Percentiles rank a stretch among this genome's conserved stretches.
Evolutionary conservation across 2,329 filamentous ascomycete genomes (phyloP).

Genomic region (Fusarium sp.): DNA sequence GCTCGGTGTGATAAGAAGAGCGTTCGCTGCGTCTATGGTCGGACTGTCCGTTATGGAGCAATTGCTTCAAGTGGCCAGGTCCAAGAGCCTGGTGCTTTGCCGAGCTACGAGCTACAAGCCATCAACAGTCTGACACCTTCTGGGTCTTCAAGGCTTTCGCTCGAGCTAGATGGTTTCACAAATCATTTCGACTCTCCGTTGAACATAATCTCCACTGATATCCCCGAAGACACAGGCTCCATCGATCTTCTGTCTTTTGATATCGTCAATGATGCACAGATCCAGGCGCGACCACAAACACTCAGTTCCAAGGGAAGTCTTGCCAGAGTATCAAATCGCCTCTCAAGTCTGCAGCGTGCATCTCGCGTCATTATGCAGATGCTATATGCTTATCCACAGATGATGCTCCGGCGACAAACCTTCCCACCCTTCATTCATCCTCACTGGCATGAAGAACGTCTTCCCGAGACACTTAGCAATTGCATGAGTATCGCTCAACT

Average conservation of each 20-base stretch:
- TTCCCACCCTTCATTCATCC: conserved; percentile 52
- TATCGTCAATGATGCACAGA: not conserved
- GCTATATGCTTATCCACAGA: conserved; percentile 48
- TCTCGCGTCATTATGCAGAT: conserved; percentile 44
- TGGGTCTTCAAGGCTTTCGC: not conserved
- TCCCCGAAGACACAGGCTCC: no score
- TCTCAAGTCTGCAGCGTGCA: conserved; percentile 26
- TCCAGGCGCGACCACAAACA: not conserved
- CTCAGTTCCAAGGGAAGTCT: conserved; percentile 25
- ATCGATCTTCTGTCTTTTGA: rapidly evolving
- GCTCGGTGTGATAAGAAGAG: conserved; percentile 32
- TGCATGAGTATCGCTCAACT: conserved; percentile 48
- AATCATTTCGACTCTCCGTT: not conserved
- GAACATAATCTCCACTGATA: rapidly evolving
- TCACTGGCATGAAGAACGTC: conserved; percentile 36
- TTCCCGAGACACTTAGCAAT: conserved; percentile 42
- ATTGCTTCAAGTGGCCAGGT: not conserved
- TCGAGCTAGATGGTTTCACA: not conserved
- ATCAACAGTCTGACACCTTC: not conserved
- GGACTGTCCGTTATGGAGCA: not conserved
- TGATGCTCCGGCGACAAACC: conserved; percentile 50
- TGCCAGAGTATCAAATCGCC: conserved; percentile 22
- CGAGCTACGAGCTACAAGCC: rapidly evolving
- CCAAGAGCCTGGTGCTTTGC: not conserved
- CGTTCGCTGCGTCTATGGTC: conserved; percentile 32